A percentile compares a stretch with the other conserved stretches of the same genome.
Evolutionary conservation across 1,284 basidiomycete species (phyloP).

Genomic region (Malassezia arunalokei): DNA sequence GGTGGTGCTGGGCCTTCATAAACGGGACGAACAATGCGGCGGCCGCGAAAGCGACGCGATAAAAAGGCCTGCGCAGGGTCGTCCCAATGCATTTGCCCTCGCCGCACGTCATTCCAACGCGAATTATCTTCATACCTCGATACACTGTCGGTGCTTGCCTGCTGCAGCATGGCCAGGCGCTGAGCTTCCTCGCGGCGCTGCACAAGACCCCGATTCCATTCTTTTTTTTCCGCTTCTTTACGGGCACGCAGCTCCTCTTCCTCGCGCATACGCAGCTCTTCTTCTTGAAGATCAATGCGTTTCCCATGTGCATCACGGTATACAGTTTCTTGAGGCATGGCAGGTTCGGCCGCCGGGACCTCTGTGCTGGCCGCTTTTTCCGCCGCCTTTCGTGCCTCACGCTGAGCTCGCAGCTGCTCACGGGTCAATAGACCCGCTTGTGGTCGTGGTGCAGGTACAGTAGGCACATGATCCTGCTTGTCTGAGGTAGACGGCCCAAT

Average conservation of each 20-base stretch:
- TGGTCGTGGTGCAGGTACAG: not conserved
- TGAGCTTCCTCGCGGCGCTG: conserved; percentile 64
- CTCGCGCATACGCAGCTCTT: conserved; percentile 57
- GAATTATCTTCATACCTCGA: conserved; percentile 63
- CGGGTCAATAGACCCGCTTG: conserved; percentile 10
- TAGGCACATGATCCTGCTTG: not conserved
- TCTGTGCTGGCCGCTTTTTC: conserved; percentile 48
- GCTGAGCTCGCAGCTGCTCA: conserved; percentile 12
- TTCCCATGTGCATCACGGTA: conserved; percentile 82
- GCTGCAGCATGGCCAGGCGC: conserved; percentile 14
- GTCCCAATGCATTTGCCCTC: conserved; percentile 71
- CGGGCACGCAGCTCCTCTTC: conserved; percentile 8
- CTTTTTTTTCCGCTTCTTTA: conserved; percentile 75
- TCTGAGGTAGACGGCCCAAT: not conserved
- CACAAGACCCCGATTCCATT: conserved; percentile 76
- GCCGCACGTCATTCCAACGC: conserved; percentile 70
- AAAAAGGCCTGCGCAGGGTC: conserved; percentile 89
- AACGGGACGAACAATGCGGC: conserved; percentile 56
- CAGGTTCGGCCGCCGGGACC: conserved; percentile 52
- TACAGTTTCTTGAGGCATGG: conserved; percentile 62
- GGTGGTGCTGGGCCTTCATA: conserved; percentile 77
- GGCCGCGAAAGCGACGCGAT: conserved; percentile 52
- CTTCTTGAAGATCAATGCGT: conserved; percentile 73
- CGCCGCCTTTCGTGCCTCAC: conserved; percentile 12
- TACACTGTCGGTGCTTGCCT: conserved; percentile 1